Percentiles rank a stretch among this genome's conserved stretches.
These are phyloP conservation scores for Pleurotus tuber-regium DNA, from an alignment of 768 basidiomycete genomes.

Conservation along the genomic window DNA sequence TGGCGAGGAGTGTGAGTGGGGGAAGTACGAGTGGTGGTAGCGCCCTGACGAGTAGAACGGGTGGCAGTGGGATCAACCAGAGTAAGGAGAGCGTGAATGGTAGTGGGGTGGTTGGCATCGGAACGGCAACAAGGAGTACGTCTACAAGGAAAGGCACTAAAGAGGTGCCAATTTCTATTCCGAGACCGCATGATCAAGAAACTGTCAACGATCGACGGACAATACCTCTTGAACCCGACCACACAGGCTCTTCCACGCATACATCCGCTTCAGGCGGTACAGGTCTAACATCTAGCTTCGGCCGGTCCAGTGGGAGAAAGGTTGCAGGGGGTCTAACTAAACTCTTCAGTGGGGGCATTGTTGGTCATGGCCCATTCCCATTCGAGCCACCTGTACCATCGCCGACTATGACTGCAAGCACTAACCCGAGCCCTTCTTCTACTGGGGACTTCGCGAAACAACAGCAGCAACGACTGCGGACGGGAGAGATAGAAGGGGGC, in stretches of 20 bases:
- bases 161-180: neutral
- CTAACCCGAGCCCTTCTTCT: conserved; percentile 6
- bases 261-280: conserved; percentile 21
- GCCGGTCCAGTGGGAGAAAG: conserved; percentile 48
- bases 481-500: conserved; percentile 15
- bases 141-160: neutral
- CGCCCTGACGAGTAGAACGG: conserved; percentile 9
- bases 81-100: conserved; percentile 9
- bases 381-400: conserved; percentile 69
- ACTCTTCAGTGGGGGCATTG: conserved; percentile 30
- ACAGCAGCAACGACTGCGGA: conserved; percentile 12
- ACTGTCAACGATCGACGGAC: neutral
- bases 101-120: conserved; percentile 12
- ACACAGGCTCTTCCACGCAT: conserved; percentile 4
- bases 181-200: neutral
- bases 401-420: conserved; percentile 32
- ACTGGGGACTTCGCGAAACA: conserved; percentile 6
- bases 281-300: conserved; percentile 53
- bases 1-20: conserved; percentile 27
- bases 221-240: conserved; percentile 8
- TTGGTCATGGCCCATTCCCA: conserved; percentile 58
- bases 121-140: neutral
- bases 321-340: conserved; percentile 30
- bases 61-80: conserved; percentile 8
- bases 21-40: conserved; percentile 30